Evolutionary conservation across 805 yeast genomes (phyloP).

Genomic region (Jamesozyma gamospora): DNA sequence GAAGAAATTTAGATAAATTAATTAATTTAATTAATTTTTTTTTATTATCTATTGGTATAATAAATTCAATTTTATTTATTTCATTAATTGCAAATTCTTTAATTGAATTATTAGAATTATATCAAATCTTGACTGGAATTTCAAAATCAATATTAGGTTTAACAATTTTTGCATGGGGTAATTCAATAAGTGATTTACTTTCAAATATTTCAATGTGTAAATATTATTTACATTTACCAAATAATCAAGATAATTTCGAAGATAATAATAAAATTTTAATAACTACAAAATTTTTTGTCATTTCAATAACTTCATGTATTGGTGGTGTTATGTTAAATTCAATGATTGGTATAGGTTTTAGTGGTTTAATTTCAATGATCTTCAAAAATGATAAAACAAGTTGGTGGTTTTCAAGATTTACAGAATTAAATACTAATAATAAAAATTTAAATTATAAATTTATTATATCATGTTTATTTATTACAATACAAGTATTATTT

Average conservation of each 20-base stretch:
- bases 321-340: slow-evolving; percentile 84
- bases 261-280: slow-evolving; percentile 7
- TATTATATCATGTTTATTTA: slow-evolving; percentile 18
- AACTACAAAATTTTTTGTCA: slow-evolving; percentile 62
- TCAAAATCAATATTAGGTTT: slow-evolving; percentile 82
- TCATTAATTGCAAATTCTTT: slow-evolving; percentile 27
- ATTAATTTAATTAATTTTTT: slow-evolving; percentile 10
- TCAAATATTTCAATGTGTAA: slow-evolving; percentile 76
- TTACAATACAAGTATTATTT: slow-evolving; percentile 16
- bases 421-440: slow-evolving; percentile 11
- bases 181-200: slow-evolving; percentile 83
- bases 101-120: slow-evolving; percentile 28
- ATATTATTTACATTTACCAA: slow-evolving; percentile 31
- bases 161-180: slow-evolving; percentile 90
- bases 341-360: slow-evolving; percentile 72
- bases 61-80: slow-evolving; percentile 27
- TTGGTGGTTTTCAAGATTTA: slow-evolving; percentile 21
- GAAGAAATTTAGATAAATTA: slow-evolving; percentile 13
- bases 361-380: slow-evolving; percentile 44
- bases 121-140: slow-evolving; percentile 31
- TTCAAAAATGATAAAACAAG: slow-evolving; percentile 6
- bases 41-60: slow-evolving; percentile 19
- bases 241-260: slow-evolving; percentile 7
- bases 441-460: slow-evolving; percentile 14
- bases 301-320: slow-evolving; percentile 89